Percentiles rank a stretch among this genome's conserved stretches.
phyloP scores from a whole-genome alignment of 2,329 filamentous ascomycete species.

The Fusarium verrucosum region DNA sequence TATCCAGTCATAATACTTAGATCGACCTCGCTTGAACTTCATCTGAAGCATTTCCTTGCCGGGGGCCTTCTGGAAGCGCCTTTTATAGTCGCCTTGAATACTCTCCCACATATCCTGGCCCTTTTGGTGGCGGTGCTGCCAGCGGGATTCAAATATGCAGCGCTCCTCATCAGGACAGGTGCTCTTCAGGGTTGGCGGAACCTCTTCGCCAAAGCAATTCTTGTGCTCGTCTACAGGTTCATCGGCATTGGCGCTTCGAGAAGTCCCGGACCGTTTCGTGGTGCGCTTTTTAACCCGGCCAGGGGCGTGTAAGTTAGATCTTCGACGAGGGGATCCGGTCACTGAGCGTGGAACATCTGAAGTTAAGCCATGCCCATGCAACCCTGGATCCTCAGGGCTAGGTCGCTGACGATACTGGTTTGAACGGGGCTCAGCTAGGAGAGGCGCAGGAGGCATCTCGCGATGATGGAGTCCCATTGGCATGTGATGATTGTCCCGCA shows the following conservation, averaged over 20 bases:
- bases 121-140: slow-evolving; percentile 56
- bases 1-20: slow-evolving; percentile 61
- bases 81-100: slow-evolving; percentile 57
- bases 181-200: slow-evolving; percentile 53
- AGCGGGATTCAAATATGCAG: slow-evolving; percentile 61
- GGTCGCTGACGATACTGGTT: slow-evolving; percentile 40
- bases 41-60: slow-evolving; percentile 65
- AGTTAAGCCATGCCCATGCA: slow-evolving; percentile 13
- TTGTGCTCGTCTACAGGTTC: slow-evolving; percentile 47
- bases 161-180: slow-evolving; percentile 59
- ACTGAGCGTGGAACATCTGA: slow-evolving; percentile 31
- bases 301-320: slow-evolving; percentile 25
- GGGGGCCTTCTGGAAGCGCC: slow-evolving; percentile 48
- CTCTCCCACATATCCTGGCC: slow-evolving; percentile 68
- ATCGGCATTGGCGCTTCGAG: slow-evolving; percentile 19
- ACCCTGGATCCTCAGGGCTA: slow-evolving; percentile 36
- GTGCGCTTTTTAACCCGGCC: slow-evolving; percentile 45
- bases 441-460: slow-evolving; percentile 36
- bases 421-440: slow-evolving; percentile 39
- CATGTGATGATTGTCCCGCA: slow-evolving; percentile 36
- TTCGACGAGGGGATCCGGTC: slow-evolving; percentile 45
- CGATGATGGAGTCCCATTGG: slow-evolving; percentile 42
- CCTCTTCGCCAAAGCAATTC: slow-evolving; percentile 49
- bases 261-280: slow-evolving; percentile 27
- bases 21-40: slow-evolving; percentile 62